phyloP scores from a whole-genome alignment of 2,329 filamentous ascomycete species.

The Penicillium freii region DNA sequence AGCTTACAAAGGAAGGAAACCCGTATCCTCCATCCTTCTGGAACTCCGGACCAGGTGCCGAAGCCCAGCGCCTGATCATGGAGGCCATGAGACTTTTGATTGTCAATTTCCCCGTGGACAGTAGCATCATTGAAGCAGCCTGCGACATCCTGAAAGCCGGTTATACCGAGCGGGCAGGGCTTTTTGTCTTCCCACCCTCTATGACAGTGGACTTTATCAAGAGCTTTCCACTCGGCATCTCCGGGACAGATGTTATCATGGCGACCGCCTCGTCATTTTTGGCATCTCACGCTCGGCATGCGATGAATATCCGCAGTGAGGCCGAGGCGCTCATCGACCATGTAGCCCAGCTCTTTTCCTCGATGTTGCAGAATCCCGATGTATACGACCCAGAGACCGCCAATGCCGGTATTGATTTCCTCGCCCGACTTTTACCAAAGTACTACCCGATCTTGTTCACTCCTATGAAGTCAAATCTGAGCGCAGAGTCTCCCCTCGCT shows the following conservation, averaged over 20 bases:
- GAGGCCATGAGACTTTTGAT: conserved; percentile 43
- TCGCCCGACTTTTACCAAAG: conserved; percentile 43
- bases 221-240: conserved; percentile 39
- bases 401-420: conserved; percentile 47
- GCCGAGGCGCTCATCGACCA: conserved; percentile 39
- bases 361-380: conserved; percentile 36
- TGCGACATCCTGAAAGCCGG: conserved; percentile 49
- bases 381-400: conserved; percentile 44
- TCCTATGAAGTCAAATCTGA: conserved; percentile 23
- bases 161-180: conserved; percentile 45
- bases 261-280: conserved; percentile 47
- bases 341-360: conserved; percentile 40
- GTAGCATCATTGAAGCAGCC: conserved; percentile 44
- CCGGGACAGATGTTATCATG: conserved; percentile 46
- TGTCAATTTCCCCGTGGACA: conserved; percentile 40
- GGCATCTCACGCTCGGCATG: conserved; percentile 41
- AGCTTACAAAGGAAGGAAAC: conserved; percentile 22
- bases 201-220: conserved; percentile 44
- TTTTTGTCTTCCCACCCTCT: conserved; percentile 45
- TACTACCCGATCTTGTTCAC: conserved; percentile 41
- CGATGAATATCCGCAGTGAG: conserved; percentile 35
- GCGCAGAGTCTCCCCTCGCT: conserved; percentile 27
- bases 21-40: conserved; percentile 39
- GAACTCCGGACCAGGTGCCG: conserved; percentile 34
- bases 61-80: conserved; percentile 39